Base-by-base conservation (phyloP, 1,284 basidiomycete species). In the Ustilago xerochloae region DNA sequence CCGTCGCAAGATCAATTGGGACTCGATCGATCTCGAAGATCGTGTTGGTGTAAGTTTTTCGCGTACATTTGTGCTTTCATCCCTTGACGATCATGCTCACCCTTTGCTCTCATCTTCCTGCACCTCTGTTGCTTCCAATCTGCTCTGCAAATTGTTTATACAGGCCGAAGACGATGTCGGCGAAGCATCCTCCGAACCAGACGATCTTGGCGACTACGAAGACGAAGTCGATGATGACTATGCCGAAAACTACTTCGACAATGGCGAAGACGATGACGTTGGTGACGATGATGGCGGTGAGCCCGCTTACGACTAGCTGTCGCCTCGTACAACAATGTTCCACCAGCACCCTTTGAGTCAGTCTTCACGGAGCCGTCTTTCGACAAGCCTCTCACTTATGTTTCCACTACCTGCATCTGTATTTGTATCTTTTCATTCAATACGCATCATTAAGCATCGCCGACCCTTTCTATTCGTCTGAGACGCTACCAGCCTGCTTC, bases 181-280 rank as follows among this genome's bases (percentile, higher is more conserved):
- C 28, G 72, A 77, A 18, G 63, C 60, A 8, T 74, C 77, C n/a
- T 71, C 73, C 26, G 80, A 81, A 10, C 71, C 72, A n/a, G 82
- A 81, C 32, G 77, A 82, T 32, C 57, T 77, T 10, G 79, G 77
- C 54, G 73, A 83, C 36, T 81, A 83, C 58, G 82, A 83, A 59
- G 81, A 83, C 59, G 80, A 83, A 36, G 82, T 78, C 29, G 82
- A 83, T 35, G 82, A 83, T 63, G 82, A 82, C 50, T 83, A 83
- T 51, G 80, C 67, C 6, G 74, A 81, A 33, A 80, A 82, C 57
- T 83, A 83, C 80, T 83, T 83, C 50, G 81, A 83, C 63, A 83
- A 83, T 33, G 81, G 81, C 32, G 81, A 83, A 60, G 81, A 80
- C 30, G 81, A 80, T 38, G 81, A 79, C 9, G 60, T 67, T 8